Evolutionary conservation across 306 rosid species (phyloP), one percentile per base, ranked within the genome.

Genomic region (Sindora glabra): DNA sequence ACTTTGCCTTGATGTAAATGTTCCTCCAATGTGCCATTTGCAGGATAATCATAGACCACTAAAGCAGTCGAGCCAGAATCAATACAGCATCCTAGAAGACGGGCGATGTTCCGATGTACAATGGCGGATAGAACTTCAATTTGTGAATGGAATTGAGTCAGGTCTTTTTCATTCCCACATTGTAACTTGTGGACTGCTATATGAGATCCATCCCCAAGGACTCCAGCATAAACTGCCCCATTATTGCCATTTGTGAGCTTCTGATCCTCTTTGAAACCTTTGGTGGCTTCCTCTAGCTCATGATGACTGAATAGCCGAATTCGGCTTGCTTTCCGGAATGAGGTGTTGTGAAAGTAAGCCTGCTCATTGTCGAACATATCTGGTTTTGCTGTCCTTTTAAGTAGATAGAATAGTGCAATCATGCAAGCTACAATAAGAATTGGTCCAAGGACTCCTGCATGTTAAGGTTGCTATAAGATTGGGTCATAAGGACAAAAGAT

Each of bases 401-500:
- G 79, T 37, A 86, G 75, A 58, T 48, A 86, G 17, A 81, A 74
- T 16, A 92, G 82, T 45, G 89, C 81, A 15, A 52, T 29, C 63
- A 86, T 40, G 54, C 95, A 83, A 64, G 84, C 94, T 44, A 84
- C 68, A 61, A 86, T 73, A 56, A 89, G 80, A 49, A 77, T 50
- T 3, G 90, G 78, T 73, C 89, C 89, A 59, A 92, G 83, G 72
- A 86, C 72, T 68, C 99, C 99, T 92, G 94, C 79, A 79, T 23
- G 49, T 61, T 62, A 14, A 74, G 14, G 47, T 60, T 42, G 52
- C 17, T 48, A 33, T 29, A 14, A 71, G 16, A 65, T 40, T 30
- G 62, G 68, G 29, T 8, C 6, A 17, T 36, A 41, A 36, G 12
- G 57, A 56, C 15, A 18, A 27, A 30, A 56, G 29, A 23, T 11